phyloP scores from a whole-genome alignment of 1,284 basidiomycete species.

The Kwoniella shivajii region DNA sequence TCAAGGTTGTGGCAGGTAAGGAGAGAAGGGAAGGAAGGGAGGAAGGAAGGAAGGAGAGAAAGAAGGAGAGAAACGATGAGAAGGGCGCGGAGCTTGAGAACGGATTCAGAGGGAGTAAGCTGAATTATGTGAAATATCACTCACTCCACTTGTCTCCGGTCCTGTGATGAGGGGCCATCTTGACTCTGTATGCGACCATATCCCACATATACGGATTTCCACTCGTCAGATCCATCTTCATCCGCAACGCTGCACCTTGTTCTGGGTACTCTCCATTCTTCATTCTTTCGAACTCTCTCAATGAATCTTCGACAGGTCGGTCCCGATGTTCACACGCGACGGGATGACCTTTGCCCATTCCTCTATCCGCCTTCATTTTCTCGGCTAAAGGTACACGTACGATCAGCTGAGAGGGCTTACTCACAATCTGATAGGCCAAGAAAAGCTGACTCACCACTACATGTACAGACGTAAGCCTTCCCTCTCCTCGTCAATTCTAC shows the following conservation, averaged over 20 bases:
- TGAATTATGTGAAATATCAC: slow-evolving; percentile 32
- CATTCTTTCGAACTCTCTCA: slow-evolving; percentile 90
- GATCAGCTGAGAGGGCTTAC: slow-evolving; percentile 3
- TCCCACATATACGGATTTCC: slow-evolving; percentile 99
- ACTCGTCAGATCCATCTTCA: slow-evolving; percentile 95
- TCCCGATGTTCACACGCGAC: slow-evolving; percentile 83
- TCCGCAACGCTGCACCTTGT: slow-evolving; percentile 87
- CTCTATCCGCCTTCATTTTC: slow-evolving; percentile 85
- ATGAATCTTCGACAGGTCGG: slow-evolving; percentile 80
- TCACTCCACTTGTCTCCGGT: slow-evolving; percentile 87
- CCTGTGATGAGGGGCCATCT: slow-evolving; percentile 88
- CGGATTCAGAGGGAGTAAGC: background rate
- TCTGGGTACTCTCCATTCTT: slow-evolving; percentile 85
- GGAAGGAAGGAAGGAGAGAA: too few species aligned
- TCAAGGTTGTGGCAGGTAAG: too few species aligned
- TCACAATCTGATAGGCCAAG: background rate
- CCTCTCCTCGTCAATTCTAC: slow-evolving; percentile 88
- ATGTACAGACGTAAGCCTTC: slow-evolving; percentile 95
- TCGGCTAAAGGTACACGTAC: slow-evolving; percentile 62
- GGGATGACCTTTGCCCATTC: slow-evolving; percentile 78
- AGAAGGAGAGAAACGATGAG: too few species aligned
- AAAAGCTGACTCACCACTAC: slow-evolving; percentile 69
- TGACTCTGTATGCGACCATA: slow-evolving; percentile 91
- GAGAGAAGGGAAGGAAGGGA: too few species aligned
- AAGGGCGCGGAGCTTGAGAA: too few species aligned